phyloP scores from a whole-genome alignment of 2,329 filamentous ascomycete species.

The Aureobasidium sp. region DNA sequence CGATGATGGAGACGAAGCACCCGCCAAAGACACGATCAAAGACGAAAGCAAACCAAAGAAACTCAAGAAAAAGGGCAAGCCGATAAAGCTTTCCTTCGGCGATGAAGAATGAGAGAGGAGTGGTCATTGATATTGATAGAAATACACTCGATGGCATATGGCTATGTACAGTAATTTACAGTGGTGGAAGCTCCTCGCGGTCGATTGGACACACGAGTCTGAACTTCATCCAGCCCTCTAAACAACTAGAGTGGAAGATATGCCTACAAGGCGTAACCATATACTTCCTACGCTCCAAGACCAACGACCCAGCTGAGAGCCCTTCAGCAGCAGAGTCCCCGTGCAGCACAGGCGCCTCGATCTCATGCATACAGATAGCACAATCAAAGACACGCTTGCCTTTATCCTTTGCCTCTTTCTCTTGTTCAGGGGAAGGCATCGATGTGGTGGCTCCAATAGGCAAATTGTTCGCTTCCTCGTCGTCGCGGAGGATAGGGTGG shows the following conservation, averaged over 20 bases:
- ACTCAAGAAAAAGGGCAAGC: constrained; percentile 16
- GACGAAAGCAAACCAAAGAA: constrained; percentile 17
- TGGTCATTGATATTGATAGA: no score
- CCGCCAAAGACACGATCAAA: background rate
- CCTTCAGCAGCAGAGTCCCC: constrained; percentile 25
- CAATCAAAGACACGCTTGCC: constrained; percentile 69
- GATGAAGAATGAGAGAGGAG: constrained; percentile 13
- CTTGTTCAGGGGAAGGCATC: background rate
- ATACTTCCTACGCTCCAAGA: constrained; percentile 74
- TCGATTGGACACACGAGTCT: constrained; percentile 92
- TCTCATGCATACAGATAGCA: constrained; percentile 88
- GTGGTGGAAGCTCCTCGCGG: constrained; percentile 75
- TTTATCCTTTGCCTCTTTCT: constrained; percentile 38
- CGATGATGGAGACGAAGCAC: constrained; percentile 18
- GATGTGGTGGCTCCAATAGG: constrained; percentile 55
- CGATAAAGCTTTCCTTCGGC: constrained; percentile 16
- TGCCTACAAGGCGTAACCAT: constrained; percentile 98
- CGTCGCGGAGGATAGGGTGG: constrained; percentile 78
- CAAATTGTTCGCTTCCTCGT: constrained; percentile 66
- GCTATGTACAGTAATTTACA: constrained; percentile 41
- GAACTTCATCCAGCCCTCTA: constrained; percentile 96
- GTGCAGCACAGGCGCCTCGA: constrained; percentile 77
- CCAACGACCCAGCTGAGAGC: constrained; percentile 37
- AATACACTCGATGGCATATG: background rate
- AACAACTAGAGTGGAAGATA: constrained; percentile 84